Evolutionary conservation across 2,329 filamentous ascomycete genomes (phyloP).

Genomic region (Fusarium sambucinum): DNA sequence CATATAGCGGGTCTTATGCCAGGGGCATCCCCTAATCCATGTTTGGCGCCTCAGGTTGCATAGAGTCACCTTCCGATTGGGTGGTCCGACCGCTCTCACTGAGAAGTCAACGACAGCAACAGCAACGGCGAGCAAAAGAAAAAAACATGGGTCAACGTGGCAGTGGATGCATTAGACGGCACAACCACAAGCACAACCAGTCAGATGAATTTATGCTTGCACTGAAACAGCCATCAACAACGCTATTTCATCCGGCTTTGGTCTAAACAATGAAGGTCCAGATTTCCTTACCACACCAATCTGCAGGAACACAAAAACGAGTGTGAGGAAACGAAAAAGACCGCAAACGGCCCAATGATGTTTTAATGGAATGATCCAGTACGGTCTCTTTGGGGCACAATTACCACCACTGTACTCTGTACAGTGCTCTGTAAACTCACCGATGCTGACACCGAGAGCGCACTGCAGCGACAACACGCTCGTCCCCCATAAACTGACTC

Average conservation of each 20-base stretch:
- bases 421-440: not conserved
- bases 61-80: slow-evolving; percentile 33
- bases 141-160: slow-evolving; percentile 39
- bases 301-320: slow-evolving; percentile 36
- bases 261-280: slow-evolving; percentile 37
- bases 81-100: not conserved
- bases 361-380: slow-evolving; percentile 18
- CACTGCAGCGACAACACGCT: slow-evolving; percentile 7
- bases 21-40: slow-evolving; percentile 27
- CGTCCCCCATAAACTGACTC: slow-evolving; percentile 27
- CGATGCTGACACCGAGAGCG: not conserved
- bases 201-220: slow-evolving; percentile 11
- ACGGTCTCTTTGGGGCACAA: not conserved
- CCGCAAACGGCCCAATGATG: slow-evolving; percentile 31
- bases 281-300: not conserved
- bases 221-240: slow-evolving; percentile 38
- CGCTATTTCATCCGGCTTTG: slow-evolving; percentile 25
- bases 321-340: slow-evolving; percentile 22
- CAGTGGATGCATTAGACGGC: slow-evolving; percentile 22
- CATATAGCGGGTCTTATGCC: slow-evolving; percentile 15
- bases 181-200: slow-evolving; percentile 3
- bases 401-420: not conserved
- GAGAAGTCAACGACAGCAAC: slow-evolving; percentile 14
- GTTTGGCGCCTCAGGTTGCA: slow-evolving; percentile 13
- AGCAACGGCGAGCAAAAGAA: slow-evolving; percentile 6